Base-by-base conservation (phyloP, 2,329 filamentous ascomycete species). In the Lachnellula occidentalis region DNA sequence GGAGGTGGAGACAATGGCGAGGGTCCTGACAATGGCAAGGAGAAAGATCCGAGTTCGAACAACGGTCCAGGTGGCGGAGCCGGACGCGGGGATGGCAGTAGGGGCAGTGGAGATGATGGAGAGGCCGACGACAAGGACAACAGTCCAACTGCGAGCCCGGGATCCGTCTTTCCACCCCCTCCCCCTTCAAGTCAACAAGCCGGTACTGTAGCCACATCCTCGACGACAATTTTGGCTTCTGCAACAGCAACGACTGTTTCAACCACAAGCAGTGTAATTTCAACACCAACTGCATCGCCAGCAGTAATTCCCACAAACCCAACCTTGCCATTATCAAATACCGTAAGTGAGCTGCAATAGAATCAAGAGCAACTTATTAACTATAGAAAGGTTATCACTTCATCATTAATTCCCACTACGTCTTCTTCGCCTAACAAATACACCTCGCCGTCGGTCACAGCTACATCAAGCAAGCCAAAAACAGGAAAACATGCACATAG, bases 401-500 rank as follows among this genome's bases (percentile, higher is more conserved):
- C 57, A 34, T 55, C 59, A 8, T 45, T 61, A 24, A 54, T 56
- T 34, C 41, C 55, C 21, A 54, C 57, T 12, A 55, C 50, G 27
- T 34, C 55, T 27, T 42, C 49, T 34, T 3, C 17, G 12, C 34
- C 14, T 7, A 9, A 2, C 12, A 7, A 21, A 31, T 5, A 8
- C 8, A 6, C 43, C 14, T 14, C 14, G 7, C 21, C 43, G n/a
- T 12, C 27, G 27, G 27, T 9, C 27, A 31, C 27, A 11, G 9
- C 27, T 31, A 53, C 51, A 39, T 55, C 52, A 34, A 58, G 42
- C 42, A 37, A 61, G 37, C 55, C 51, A 7, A 37, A 55, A 37
- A 61, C 63, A 45, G 62, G 59, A n/a, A 3, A 63, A 19, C 46
- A 58, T 11, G 19, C 55, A 4, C 56, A 58, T 49, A 47, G 31